Evolutionary conservation across 352 stramenopile species (phyloP).

Genomic region (Phytophthora ramorum): DNA sequence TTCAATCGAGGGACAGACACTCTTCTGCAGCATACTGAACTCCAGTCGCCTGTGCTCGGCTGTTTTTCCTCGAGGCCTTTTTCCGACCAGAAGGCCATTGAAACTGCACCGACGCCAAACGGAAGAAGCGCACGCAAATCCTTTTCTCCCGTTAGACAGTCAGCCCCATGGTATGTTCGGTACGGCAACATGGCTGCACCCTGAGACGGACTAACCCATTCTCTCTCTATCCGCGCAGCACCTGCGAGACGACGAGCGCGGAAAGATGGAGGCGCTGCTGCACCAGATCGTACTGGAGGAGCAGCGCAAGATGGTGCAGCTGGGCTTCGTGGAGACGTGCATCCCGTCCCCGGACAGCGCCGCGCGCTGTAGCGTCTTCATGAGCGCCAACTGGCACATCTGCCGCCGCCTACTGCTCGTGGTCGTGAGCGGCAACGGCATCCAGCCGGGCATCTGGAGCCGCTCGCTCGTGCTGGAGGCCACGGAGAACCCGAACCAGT

Average conservation of each 20-base stretch:
- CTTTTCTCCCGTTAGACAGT: slow-evolving; percentile 23
- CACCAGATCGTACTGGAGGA: slow-evolving; percentile 88
- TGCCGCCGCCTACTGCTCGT: slow-evolving; percentile 76
- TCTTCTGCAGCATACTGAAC: no score
- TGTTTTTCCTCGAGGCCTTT: neutral
- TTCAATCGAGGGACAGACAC: no score
- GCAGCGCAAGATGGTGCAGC: slow-evolving; percentile 85
- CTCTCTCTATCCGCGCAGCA: slow-evolving; percentile 21
- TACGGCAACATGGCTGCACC: slow-evolving; percentile 18
- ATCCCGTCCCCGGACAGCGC: slow-evolving; percentile 74
- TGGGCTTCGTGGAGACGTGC: slow-evolving; percentile 85
- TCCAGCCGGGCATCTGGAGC: slow-evolving; percentile 89
- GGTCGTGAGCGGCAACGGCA: slow-evolving; percentile 84
- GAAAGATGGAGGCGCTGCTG: slow-evolving; percentile 82
- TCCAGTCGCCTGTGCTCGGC: no score
- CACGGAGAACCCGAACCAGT: slow-evolving; percentile 73
- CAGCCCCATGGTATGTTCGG: slow-evolving; percentile 12
- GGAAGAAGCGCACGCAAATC: slow-evolving; percentile 30
- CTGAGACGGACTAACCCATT: neutral
- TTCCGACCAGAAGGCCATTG: neutral
- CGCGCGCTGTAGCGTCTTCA: slow-evolving; percentile 80
- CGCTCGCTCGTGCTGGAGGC: slow-evolving; percentile 82
- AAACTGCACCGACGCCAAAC: neutral
- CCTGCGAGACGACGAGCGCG: slow-evolving; percentile 46
- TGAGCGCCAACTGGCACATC: slow-evolving; percentile 88